Evolutionary conservation across 1,284 basidiomycete genomes (phyloP).

Genomic region (Stereum hirsutum): DNA sequence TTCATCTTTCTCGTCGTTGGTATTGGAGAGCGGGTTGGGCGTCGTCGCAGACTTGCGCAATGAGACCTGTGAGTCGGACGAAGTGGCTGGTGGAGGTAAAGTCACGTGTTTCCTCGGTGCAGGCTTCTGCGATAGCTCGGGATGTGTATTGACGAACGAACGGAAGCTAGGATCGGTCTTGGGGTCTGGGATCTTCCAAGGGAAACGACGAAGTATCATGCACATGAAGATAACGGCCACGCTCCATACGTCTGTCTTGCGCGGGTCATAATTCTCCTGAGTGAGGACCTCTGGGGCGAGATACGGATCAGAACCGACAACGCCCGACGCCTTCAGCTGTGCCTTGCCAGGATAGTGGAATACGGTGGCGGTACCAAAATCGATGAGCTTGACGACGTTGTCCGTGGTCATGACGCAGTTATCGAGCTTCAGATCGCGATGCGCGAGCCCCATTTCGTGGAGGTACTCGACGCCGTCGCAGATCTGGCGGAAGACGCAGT

Average conservation of each 20-base stretch:
- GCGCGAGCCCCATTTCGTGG: slow-evolving; percentile 94
- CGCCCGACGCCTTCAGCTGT: slow-evolving; percentile 75
- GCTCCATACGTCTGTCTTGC: slow-evolving; percentile 98
- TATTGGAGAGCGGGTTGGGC: background rate
- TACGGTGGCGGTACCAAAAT: slow-evolving; percentile 98
- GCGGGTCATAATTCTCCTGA: slow-evolving; percentile 82
- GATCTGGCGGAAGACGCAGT: slow-evolving; percentile 99
- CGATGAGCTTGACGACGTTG: slow-evolving; percentile 97
- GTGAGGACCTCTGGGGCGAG: slow-evolving; percentile 94
- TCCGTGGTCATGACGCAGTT: slow-evolving; percentile 97
- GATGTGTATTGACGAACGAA: slow-evolving; percentile 88
- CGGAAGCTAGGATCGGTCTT: slow-evolving; percentile 90
- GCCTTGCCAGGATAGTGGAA: slow-evolving; percentile 96
- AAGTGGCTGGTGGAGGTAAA: background rate
- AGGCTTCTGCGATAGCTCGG: slow-evolving; percentile 54
- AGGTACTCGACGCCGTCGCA: slow-evolving; percentile 98
- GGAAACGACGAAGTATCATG: slow-evolving; percentile 96
- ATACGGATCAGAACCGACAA: slow-evolving; percentile 98
- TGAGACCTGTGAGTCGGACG: background rate
- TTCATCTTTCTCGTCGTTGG: slow-evolving; percentile 7
- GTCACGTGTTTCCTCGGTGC: slow-evolving; percentile 12
- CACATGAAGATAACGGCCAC: slow-evolving; percentile 99
- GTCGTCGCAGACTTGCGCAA: slow-evolving; percentile 5
- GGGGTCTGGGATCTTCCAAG: slow-evolving; percentile 96
- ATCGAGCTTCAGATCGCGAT: slow-evolving; percentile 98